Percentiles rank a stretch among this genome's conserved stretches.
Conservation (phyloP, 2,329 filamentous ascomycete species). For the Fusarium tjaetaba region DNA sequence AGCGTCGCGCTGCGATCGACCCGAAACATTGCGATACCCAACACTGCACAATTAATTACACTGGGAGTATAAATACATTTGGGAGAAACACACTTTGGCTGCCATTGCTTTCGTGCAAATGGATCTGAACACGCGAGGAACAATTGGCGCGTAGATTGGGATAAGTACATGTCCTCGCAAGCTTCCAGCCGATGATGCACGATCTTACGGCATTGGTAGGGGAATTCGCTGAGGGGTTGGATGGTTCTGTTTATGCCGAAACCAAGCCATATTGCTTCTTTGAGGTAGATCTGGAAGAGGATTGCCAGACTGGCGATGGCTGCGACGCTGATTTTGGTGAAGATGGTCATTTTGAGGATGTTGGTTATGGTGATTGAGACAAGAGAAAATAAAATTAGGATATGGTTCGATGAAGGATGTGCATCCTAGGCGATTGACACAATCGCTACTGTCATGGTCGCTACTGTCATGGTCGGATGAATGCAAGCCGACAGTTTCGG, state of each 20-base stretch:
- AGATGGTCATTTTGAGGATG: constrained; percentile 5
- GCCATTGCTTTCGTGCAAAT: constrained; percentile 23
- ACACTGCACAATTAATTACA: constrained; percentile 1
- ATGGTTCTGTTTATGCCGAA: constrained; percentile 33
- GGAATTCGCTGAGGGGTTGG: constrained; percentile 38
- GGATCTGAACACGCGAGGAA: constrained; percentile 42
- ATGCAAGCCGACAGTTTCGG: neutral
- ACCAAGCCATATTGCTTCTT: constrained; percentile 35
- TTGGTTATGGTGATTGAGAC: accelerated
- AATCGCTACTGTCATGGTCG: no score
- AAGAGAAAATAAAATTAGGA: neutral
- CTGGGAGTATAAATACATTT: neutral
- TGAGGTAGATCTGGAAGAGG: constrained; percentile 39
- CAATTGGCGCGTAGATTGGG: constrained; percentile 33
- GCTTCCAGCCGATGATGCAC: constrained; percentile 28
- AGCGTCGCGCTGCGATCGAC: constrained; percentile 45
- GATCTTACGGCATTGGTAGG: constrained; percentile 41
- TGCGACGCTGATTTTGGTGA: constrained; percentile 29
- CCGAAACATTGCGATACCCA: constrained; percentile 41
- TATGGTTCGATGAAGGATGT: neutral
- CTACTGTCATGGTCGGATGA: neutral
- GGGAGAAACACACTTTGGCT: constrained; percentile 28
- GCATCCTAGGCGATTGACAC: neutral
- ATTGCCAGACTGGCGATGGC: constrained; percentile 17
- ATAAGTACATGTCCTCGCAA: constrained; percentile 44